Percentiles rank a stretch among this genome's conserved stretches.
Conservation (phyloP, 1,284 basidiomycete species). For the Thecaphora thlaspeos region DNA sequence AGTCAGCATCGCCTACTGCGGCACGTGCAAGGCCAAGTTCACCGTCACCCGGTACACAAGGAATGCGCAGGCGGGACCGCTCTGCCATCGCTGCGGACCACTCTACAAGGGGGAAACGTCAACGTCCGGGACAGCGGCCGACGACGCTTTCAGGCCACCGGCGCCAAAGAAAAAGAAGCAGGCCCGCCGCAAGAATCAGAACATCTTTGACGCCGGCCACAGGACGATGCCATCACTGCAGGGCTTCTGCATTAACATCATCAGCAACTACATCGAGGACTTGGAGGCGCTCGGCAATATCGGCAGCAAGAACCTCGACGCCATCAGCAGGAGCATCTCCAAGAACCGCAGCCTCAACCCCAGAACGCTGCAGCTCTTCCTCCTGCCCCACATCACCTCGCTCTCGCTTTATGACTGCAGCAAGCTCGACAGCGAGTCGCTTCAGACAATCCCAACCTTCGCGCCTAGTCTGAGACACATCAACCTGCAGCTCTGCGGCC, state of each 20-base stretch:
- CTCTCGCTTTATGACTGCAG: slow-evolving; percentile 87
- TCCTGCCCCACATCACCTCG: slow-evolving; percentile 69
- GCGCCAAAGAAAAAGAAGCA: slow-evolving; percentile 21
- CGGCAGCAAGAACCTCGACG: slow-evolving; percentile 61
- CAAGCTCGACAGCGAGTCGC: slow-evolving; percentile 40
- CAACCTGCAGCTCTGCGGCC: slow-evolving; percentile 83
- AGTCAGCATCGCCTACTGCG: slow-evolving; percentile 80
- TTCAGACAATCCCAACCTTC: slow-evolving; percentile 43
- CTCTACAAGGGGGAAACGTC: slow-evolving; percentile 20
- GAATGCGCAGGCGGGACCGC: slow-evolving; percentile 21
- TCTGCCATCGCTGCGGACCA: slow-evolving; percentile 43
- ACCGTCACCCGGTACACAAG: slow-evolving; percentile 71
- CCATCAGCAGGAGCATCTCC: slow-evolving; percentile 66
- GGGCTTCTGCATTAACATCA: slow-evolving; percentile 78
- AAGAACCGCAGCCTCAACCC: slow-evolving; percentile 77
- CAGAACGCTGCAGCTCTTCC: slow-evolving; percentile 78
- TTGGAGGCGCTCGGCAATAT: slow-evolving; percentile 87
- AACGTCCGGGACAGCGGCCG: too few species aligned
- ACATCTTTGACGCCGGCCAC: slow-evolving; percentile 16
- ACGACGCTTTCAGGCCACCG: slow-evolving; percentile 13
- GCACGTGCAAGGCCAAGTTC: slow-evolving; percentile 77
- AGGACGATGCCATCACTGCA: slow-evolving; percentile 68
- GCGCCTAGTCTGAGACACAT: slow-evolving; percentile 46
- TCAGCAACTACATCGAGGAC: slow-evolving; percentile 81
- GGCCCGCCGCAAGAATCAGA: slow-evolving; percentile 11